phyloP scores from a whole-genome alignment of 768 basidiomycete species.

The Psilocybe cyanescens region DNA sequence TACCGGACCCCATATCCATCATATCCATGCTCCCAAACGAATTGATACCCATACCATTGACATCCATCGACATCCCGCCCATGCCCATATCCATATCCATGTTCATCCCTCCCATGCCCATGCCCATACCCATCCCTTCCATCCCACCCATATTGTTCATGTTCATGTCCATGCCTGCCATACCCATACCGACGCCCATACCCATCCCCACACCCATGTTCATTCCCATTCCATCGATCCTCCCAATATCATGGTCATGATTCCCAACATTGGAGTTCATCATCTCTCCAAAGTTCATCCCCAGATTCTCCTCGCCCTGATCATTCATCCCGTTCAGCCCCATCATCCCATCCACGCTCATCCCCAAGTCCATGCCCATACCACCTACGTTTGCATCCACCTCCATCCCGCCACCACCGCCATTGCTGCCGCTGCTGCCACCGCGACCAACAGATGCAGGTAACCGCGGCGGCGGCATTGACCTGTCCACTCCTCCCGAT shows the following conservation, averaged over 20 bases:
- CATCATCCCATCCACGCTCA: conserved; percentile 12
- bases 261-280: background rate
- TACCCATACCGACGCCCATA: conserved; percentile 3
- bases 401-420: background rate
- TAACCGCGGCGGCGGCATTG: conserved; percentile 86
- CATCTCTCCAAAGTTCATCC: conserved; percentile 11
- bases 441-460: conserved; percentile 22
- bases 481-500: conserved; percentile 19
- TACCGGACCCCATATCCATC: conserved; percentile 16
- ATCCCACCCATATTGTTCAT: conserved; percentile 14
- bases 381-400: background rate
- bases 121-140: conserved; percentile 8
- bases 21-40: conserved; percentile 20
- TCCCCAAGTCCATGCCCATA: conserved; percentile 17
- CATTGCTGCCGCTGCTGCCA: background rate
- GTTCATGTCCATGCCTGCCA: conserved; percentile 12
- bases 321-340: conserved; percentile 16
- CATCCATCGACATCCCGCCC: conserved; percentile 15
- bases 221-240: conserved; percentile 11
- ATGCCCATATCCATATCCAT: conserved; percentile 16
- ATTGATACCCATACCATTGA: conserved; percentile 8
- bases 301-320: conserved; percentile 6
- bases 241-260: conserved; percentile 9
- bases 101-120: conserved; percentile 17
- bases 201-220: conserved; percentile 5